Conservation (phyloP, 1,139 yeast species). For the Candida dubliniensis region DNA sequence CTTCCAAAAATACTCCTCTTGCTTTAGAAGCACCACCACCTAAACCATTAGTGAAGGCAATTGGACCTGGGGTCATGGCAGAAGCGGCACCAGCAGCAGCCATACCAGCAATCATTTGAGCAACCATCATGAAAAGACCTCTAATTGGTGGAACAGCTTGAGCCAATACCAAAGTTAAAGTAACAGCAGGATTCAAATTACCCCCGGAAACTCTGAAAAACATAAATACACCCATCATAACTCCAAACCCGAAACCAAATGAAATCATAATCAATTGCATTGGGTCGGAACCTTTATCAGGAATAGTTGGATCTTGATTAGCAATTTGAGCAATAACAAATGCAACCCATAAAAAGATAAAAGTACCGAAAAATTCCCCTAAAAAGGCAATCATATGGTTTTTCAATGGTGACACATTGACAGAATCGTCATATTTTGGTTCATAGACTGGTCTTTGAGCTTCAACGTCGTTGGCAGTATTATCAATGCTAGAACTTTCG, state of each 20-base stretch:
- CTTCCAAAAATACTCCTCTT: slow-evolving; percentile 81
- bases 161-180: slow-evolving; percentile 67
- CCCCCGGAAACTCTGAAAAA: slow-evolving; percentile 86
- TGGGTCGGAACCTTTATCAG: slow-evolving; percentile 54
- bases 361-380: slow-evolving; percentile 82
- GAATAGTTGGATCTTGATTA: slow-evolving; percentile 58
- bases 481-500: not conserved
- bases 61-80: slow-evolving; percentile 83
- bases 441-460: slow-evolving; percentile 31
- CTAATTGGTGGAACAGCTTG: slow-evolving; percentile 75
- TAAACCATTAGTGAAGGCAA: slow-evolving; percentile 68
- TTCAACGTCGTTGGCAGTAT: slow-evolving; percentile 23
- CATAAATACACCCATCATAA: slow-evolving; percentile 71
- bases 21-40: slow-evolving; percentile 73
- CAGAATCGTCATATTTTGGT: slow-evolving; percentile 22
- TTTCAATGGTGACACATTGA: slow-evolving; percentile 25
- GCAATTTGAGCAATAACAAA: slow-evolving; percentile 84
- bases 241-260: slow-evolving; percentile 85
- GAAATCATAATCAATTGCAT: slow-evolving; percentile 74
- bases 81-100: slow-evolving; percentile 90
- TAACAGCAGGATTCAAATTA: slow-evolving; percentile 87
- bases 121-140: slow-evolving; percentile 60
- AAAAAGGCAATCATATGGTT: slow-evolving; percentile 37
- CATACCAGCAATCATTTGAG: slow-evolving; percentile 85
- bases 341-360: slow-evolving; percentile 80